A percentile compares a stretch with the other conserved stretches of the same genome.
Conservation (phyloP, 139 green algal species). For the Monoraphidium neglectum region DNA sequence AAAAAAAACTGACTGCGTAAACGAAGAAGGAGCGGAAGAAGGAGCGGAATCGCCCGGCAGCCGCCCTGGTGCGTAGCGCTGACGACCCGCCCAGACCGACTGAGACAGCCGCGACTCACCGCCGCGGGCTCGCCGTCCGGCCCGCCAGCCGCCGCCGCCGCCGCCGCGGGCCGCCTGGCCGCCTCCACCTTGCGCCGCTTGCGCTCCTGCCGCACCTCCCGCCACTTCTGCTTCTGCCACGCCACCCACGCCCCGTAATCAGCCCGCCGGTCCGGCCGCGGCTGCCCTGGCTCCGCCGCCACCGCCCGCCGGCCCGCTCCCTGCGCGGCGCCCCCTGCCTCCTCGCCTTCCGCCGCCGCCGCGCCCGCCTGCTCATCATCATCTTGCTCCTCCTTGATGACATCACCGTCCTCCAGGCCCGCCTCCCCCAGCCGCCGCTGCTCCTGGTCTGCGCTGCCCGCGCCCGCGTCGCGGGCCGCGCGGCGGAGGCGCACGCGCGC, state of each 20-base stretch:
- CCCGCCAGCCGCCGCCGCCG: too few relatives aligned
- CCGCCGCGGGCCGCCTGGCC: conserved; percentile 5
- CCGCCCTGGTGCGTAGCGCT: too few relatives aligned
- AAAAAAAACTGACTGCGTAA: too few relatives aligned
- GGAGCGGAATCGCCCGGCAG: too few relatives aligned
- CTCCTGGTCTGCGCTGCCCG: not conserved
- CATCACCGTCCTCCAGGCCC: not conserved
- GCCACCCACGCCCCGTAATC: conserved; percentile 80
- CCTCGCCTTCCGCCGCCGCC: too few relatives aligned
- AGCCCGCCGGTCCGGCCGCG: conserved; percentile 28
- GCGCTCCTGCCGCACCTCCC: conserved; percentile 31
- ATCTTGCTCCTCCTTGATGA: conserved; percentile 10
- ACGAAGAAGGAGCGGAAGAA: too few relatives aligned
- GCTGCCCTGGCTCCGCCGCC: too few relatives aligned
- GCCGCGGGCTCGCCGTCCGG: conserved; percentile 20
- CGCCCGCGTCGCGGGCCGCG: not conserved
- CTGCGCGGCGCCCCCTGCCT: too few relatives aligned
- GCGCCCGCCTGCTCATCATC: conserved; percentile 10
- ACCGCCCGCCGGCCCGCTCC: too few relatives aligned
- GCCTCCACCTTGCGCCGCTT: conserved; percentile 48
- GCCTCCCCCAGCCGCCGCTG: not conserved
- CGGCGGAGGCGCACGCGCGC: not conserved
- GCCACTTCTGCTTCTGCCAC: conserved; percentile 85
- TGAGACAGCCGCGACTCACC: not conserved
- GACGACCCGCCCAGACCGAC: too few relatives aligned